Evolutionary conservation across 129 eudicot species (phyloP).

Genomic region (Ambrosia artemisiifolia): DNA sequence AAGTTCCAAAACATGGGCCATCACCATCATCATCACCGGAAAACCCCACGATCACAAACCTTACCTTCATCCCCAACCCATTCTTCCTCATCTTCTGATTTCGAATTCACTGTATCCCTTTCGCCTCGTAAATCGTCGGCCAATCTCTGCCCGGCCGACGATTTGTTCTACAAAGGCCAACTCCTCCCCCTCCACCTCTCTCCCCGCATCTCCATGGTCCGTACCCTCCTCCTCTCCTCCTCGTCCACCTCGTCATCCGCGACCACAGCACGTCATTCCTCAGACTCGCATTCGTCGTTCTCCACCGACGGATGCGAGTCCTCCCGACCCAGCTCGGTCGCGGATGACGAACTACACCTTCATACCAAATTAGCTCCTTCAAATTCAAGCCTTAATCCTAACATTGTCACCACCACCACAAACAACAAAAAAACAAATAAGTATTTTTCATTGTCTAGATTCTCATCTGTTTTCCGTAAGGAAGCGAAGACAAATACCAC

Average conservation of each 20-base stretch:
- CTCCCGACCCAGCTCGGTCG: slow-evolving; percentile 69
- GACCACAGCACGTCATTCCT: slow-evolving; percentile 54
- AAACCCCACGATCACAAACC: slow-evolving; percentile 53
- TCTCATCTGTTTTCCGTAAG: slow-evolving; percentile 56
- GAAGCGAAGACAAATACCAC: neutral
- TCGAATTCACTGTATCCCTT: slow-evolving; percentile 71
- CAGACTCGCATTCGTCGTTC: slow-evolving; percentile 50
- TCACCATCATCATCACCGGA: slow-evolving; percentile 13
- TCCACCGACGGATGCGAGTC: slow-evolving; percentile 48
- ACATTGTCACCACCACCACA: neutral
- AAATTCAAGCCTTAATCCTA: neutral
- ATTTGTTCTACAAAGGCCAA: slow-evolving; percentile 89
- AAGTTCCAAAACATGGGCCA: neutral
- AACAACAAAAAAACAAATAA: slow-evolving; percentile 22
- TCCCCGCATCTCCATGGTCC: slow-evolving; percentile 83
- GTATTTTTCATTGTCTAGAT: slow-evolving; percentile 56
- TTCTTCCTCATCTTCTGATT: slow-evolving; percentile 68
- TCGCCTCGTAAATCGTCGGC: slow-evolving; percentile 73
- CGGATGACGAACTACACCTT: slow-evolving; percentile 50
- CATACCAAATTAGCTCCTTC: slow-evolving; percentile 6
- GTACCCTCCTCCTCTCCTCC: slow-evolving; percentile 65
- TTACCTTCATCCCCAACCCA: slow-evolving; percentile 92
- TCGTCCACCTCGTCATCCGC: slow-evolving; percentile 64
- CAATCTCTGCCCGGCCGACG: slow-evolving; percentile 77
- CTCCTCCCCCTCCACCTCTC: slow-evolving; percentile 92